phyloP scores from a whole-genome alignment of 495 filamentous ascomycete species.

The Aspergillus affinis region DNA sequence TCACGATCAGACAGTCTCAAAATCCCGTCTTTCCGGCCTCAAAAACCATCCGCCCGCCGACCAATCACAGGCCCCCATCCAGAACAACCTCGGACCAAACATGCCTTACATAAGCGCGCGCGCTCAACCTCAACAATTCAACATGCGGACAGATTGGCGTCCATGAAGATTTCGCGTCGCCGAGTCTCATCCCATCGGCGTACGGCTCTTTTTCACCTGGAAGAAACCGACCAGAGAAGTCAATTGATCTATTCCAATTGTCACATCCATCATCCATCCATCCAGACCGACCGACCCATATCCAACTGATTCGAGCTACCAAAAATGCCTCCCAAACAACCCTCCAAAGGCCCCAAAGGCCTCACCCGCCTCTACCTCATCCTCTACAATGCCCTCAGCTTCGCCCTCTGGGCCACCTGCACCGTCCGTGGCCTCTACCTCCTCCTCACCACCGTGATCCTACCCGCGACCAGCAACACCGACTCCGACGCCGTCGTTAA shows the following conservation, averaged over 20 bases:
- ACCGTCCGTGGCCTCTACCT: conserved; percentile 58
- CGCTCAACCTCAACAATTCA: not conserved
- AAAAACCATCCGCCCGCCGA: too few species aligned
- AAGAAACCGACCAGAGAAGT: not conserved
- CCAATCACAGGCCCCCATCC: too few species aligned
- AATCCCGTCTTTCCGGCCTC: too few species aligned
- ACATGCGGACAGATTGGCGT: not conserved
- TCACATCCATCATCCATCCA: too few species aligned
- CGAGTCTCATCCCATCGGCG: too few species aligned
- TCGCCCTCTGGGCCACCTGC: conserved; percentile 71
- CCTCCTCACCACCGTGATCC: conserved; percentile 22
- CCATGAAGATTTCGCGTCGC: too few species aligned
- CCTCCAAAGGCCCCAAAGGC: conserved; percentile 23
- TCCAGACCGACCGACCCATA: not conserved
- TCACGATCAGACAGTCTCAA: too few species aligned
- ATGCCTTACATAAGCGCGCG: not conserved
- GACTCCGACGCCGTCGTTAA: conserved; percentile 14
- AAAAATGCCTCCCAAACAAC: conserved; percentile 15
- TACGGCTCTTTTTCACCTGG: too few species aligned
- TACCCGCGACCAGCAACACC: not conserved
- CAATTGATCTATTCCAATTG: not conserved
- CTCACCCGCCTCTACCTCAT: conserved; percentile 61
- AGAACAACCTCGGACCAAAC: not conserved
- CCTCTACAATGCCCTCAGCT: conserved; percentile 77
- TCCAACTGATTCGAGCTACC: not conserved